phyloP scores from a whole-genome alignment of 768 basidiomycete genomes.

The Suillus subalutaceus region DNA sequence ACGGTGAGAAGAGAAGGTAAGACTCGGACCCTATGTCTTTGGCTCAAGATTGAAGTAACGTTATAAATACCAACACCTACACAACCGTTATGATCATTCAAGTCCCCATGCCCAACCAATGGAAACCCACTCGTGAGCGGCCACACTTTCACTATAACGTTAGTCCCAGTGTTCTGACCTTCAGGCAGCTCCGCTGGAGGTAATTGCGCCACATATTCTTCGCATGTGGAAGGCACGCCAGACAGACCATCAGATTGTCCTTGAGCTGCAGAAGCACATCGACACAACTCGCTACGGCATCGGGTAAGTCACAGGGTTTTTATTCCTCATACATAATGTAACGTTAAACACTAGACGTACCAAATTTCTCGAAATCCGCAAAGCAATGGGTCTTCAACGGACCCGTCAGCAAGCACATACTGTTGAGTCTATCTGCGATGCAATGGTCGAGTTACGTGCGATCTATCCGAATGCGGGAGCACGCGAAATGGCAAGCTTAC shows the following conservation, averaged over 20 bases:
- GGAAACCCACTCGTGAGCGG: conserved; percentile 9
- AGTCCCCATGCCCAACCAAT: conserved; percentile 6
- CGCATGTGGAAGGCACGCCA: conserved; percentile 28
- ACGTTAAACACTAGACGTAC: conserved; percentile 1
- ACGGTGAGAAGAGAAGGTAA: too few species aligned
- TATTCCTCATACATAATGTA: neutral
- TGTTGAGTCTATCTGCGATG: conserved; percentile 21
- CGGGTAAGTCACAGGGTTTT: conserved; percentile 14
- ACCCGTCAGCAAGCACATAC: conserved; percentile 25
- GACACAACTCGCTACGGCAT: conserved; percentile 27
- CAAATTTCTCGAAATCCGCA: conserved; percentile 11
- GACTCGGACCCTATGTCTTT: too few species aligned
- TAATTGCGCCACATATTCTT: conserved; percentile 16
- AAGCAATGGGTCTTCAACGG: conserved; percentile 22
- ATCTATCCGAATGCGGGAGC: conserved; percentile 31
- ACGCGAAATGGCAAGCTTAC: conserved; percentile 23
- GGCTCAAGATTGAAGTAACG: neutral
- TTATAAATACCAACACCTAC: neutral
- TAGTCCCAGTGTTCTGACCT: conserved; percentile 1
- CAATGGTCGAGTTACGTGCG: conserved; percentile 20
- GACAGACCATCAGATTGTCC: conserved; percentile 31
- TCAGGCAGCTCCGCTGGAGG: conserved; percentile 17
- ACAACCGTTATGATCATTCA: neutral
- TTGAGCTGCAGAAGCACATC: conserved; percentile 24
- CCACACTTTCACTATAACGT: neutral